Evolutionary conservation across 345 rosid genomes (phyloP).

Genomic region (Cardiospermum halicacabum): DNA sequence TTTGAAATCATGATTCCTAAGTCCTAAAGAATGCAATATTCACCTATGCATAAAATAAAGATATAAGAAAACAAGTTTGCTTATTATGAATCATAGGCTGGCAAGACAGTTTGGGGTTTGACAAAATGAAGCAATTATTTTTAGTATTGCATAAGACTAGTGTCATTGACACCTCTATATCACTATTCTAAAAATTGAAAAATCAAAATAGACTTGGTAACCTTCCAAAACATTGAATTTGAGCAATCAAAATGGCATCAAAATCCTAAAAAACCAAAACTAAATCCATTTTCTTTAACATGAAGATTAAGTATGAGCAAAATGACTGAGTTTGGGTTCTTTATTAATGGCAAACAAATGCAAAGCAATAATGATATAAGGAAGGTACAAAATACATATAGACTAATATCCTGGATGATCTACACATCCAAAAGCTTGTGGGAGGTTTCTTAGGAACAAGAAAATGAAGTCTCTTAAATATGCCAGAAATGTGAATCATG

Average conservation of each 20-base stretch:
- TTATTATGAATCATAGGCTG: background rate
- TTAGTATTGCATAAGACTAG: background rate
- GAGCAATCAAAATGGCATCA: no score
- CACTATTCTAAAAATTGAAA: no score
- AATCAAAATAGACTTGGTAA: no score
- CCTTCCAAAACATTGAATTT: no score
- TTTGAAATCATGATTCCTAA: background rate
- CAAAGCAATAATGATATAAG: slow-evolving; percentile 1
- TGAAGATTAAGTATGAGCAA: background rate
- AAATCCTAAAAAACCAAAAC: no score
- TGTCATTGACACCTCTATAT: background rate
- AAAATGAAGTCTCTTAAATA: slow-evolving; percentile 1
- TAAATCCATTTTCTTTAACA: background rate
- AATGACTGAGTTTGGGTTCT: background rate
- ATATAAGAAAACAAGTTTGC: background rate
- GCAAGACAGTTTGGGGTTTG: background rate
- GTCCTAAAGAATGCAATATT: background rate
- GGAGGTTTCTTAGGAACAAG: background rate
- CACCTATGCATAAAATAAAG: background rate
- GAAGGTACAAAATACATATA: slow-evolving; percentile 6
- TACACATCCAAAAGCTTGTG: background rate
- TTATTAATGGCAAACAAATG: slow-evolving; percentile 18
- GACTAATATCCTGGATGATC: background rate
- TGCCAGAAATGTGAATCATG: slow-evolving; percentile 4
- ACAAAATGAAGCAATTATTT: background rate